phyloP scores from a whole-genome alignment of 495 filamentous ascomycete species.

The Tuber borchii region DNA sequence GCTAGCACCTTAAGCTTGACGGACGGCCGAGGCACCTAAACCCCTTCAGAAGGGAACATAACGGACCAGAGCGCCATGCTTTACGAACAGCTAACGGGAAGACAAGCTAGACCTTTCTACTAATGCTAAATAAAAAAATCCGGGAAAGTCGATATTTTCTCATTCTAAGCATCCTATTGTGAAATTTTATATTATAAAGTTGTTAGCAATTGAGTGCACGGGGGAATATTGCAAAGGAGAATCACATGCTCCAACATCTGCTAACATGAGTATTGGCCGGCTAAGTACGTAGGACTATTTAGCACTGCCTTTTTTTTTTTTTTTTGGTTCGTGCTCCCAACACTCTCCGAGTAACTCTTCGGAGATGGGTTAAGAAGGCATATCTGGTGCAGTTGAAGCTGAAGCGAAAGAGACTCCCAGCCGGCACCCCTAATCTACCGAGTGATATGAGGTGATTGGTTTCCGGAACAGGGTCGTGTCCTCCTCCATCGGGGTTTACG shows the following conservation, averaged over 20 bases:
- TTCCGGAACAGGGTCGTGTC: neutral
- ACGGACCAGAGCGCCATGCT: neutral
- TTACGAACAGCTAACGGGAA: neutral
- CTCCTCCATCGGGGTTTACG: neutral
- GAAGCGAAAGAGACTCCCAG: neutral
- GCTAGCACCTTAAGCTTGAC: neutral
- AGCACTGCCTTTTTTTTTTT: neutral
- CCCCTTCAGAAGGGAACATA: neutral
- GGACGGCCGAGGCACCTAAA: neutral
- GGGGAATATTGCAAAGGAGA: neutral
- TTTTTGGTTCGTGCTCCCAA: too few species aligned
- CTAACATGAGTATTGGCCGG: neutral
- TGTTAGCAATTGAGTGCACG: neutral
- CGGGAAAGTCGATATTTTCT: neutral
- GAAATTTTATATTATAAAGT: neutral
- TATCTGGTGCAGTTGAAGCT: too few species aligned
- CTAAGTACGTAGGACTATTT: neutral
- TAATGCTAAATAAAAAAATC: neutral
- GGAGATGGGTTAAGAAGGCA: too few species aligned
- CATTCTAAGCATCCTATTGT: neutral
- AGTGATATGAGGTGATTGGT: neutral
- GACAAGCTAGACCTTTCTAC: neutral
- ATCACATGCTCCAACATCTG: neutral
- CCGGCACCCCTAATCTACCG: neutral
- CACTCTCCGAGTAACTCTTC: too few species aligned